phyloP scores from a whole-genome alignment of 495 filamentous ascomycete genomes.

The Talaromyces stipitatus region DNA sequence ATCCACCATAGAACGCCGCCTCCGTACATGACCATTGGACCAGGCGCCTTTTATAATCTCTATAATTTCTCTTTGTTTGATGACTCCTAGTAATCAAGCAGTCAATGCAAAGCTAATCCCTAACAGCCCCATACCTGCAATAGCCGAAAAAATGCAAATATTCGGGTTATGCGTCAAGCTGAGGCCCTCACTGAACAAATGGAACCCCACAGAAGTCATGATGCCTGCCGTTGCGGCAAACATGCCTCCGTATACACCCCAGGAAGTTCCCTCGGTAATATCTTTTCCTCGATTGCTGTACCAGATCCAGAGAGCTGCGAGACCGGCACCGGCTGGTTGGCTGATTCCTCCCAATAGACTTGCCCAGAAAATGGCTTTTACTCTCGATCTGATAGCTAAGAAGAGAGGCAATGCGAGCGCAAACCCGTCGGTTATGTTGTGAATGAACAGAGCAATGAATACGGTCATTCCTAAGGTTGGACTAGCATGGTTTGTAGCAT shows the following conservation, averaged over 20 bases:
- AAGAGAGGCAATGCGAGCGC: constrained; percentile 87
- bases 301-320: constrained; percentile 80
- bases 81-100: constrained; percentile 22
- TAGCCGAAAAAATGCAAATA: constrained; percentile 76
- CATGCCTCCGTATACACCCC: constrained; percentile 76
- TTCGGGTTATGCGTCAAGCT: constrained; percentile 70
- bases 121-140: constrained; percentile 84
- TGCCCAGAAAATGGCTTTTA: constrained; percentile 77
- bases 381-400: constrained; percentile 69
- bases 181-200: constrained; percentile 81
- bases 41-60: background rate
- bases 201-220: constrained; percentile 86
- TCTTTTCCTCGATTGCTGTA: constrained; percentile 37
- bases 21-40: background rate
- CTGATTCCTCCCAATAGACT: constrained; percentile 75
- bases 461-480: constrained; percentile 80
- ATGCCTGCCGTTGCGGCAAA: constrained; percentile 89
- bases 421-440: constrained; percentile 97
- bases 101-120: constrained; percentile 83
- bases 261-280: constrained; percentile 42
- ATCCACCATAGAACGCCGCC: background rate
- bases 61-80: background rate
- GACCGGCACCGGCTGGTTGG: constrained; percentile 77
- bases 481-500: constrained; percentile 94
- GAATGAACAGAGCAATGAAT: constrained; percentile 92